Evolutionary conservation across 2,329 filamentous ascomycete genomes (phyloP).

Genomic region (Exophiala xenobiotica): DNA sequence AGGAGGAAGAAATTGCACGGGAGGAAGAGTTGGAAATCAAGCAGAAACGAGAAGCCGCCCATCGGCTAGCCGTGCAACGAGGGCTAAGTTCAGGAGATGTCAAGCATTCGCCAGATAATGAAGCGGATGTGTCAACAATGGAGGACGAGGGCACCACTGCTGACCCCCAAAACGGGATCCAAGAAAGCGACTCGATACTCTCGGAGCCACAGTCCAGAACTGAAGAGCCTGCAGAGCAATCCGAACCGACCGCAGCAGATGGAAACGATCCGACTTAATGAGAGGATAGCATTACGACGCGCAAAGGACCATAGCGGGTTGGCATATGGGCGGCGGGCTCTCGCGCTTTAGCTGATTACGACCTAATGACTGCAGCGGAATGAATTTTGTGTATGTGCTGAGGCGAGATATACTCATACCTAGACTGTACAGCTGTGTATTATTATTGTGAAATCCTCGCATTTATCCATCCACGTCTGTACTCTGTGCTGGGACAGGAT

Average conservation of each 20-base stretch:
- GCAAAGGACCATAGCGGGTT: too few relatives aligned
- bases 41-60: constrained; percentile 55
- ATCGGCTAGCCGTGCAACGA: constrained; percentile 53
- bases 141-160: background rate
- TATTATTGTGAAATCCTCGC: background rate
- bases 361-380: constrained; percentile 2
- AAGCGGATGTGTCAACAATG: background rate
- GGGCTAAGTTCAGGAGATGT: constrained; percentile 37
- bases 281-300: background rate
- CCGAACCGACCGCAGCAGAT: background rate
- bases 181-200: background rate
- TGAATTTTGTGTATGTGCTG: background rate
- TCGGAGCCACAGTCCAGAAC: background rate
- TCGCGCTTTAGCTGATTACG: background rate
- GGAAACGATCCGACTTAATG: constrained; percentile 15
- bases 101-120: background rate
- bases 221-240: background rate
- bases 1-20: constrained; percentile 55
- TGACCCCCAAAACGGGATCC: background rate
- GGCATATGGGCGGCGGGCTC: background rate
- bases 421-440: constrained; percentile 5
- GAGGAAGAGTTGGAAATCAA: constrained; percentile 59
- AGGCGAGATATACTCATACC: constrained; percentile 5
- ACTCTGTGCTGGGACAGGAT: too few relatives aligned
- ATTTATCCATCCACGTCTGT: background rate